Percentiles rank a stretch among this genome's conserved stretches.
These are phyloP conservation scores for Pisolithus microcarpus DNA, from an alignment of 768 basidiomycete genomes.

Conservation along the genomic window DNA sequence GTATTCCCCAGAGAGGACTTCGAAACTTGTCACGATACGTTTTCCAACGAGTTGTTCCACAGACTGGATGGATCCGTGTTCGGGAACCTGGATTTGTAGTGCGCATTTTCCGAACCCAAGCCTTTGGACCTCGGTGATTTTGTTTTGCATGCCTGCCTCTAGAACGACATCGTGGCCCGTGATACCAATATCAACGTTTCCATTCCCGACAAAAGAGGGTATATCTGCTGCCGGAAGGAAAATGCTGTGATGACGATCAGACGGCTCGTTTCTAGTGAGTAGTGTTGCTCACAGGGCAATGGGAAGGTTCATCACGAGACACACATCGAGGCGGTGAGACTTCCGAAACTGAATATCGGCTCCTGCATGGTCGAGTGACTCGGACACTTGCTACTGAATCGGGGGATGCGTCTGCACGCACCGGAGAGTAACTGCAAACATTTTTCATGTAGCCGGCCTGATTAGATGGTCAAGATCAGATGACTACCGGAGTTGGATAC, in stretches of 20 bases:
- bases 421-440: constrained; percentile 81
- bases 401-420: constrained; percentile 26
- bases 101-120: constrained; percentile 92
- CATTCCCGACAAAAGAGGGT: constrained; percentile 97
- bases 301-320: constrained; percentile 86
- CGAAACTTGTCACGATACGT: constrained; percentile 91
- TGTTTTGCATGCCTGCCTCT: constrained; percentile 74
- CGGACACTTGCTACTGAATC: not conserved
- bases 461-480: not conserved
- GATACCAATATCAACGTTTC: constrained; percentile 93
- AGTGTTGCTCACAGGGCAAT: constrained; percentile 75
- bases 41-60: constrained; percentile 83
- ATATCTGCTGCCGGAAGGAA: constrained; percentile 97
- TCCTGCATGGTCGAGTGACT: constrained; percentile 36
- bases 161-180: constrained; percentile 97
- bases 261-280: not conserved
- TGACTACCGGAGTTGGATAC: not conserved
- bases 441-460: constrained; percentile 87
- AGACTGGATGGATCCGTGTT: constrained; percentile 56
- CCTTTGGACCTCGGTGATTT: constrained; percentile 71
- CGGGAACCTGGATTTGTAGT: constrained; percentile 87
- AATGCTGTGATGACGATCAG: constrained; percentile 45
- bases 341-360: constrained; percentile 94
- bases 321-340: constrained; percentile 83
- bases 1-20: constrained; percentile 75